These are phyloP conservation scores for Syzygium oleosum DNA, from an alignment of 345 rosid species.

Conservation along the genomic window DNA sequence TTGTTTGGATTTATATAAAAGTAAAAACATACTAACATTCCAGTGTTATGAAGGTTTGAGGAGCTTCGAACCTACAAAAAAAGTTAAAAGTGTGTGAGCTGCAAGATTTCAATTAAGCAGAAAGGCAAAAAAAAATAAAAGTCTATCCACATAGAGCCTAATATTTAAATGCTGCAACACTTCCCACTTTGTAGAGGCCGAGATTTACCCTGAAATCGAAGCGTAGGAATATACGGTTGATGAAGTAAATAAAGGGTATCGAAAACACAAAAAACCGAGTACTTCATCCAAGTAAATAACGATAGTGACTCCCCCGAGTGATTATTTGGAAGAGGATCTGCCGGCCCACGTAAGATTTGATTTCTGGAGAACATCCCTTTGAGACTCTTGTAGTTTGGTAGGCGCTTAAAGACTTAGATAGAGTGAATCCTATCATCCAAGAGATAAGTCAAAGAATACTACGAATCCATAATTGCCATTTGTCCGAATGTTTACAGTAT, in stretches of 20 bases:
- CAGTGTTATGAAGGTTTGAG: neutral
- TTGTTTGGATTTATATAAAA: neutral
- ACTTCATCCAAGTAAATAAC: no score
- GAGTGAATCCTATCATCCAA: neutral
- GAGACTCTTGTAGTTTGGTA: neutral
- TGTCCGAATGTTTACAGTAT: neutral
- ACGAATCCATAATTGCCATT: neutral
- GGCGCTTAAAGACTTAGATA: no score
- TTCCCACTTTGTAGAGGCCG: neutral
- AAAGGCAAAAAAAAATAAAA: neutral
- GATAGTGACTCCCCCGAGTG: neutral
- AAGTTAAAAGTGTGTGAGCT: neutral
- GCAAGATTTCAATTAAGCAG: neutral
- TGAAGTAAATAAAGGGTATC: neutral
- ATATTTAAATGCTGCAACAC: neutral
- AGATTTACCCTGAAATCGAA: neutral
- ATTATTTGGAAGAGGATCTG: neutral
- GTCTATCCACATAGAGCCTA: neutral
- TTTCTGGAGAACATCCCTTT: neutral
- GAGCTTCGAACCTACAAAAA: no score
- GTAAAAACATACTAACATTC: neutral
- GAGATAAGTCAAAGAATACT: neutral
- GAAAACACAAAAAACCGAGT: neutral
- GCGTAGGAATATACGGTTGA: neutral
- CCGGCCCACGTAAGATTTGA: neutral